Conservation (phyloP, 257 asterid genomes). For the Jasminum sambac region DNA sequence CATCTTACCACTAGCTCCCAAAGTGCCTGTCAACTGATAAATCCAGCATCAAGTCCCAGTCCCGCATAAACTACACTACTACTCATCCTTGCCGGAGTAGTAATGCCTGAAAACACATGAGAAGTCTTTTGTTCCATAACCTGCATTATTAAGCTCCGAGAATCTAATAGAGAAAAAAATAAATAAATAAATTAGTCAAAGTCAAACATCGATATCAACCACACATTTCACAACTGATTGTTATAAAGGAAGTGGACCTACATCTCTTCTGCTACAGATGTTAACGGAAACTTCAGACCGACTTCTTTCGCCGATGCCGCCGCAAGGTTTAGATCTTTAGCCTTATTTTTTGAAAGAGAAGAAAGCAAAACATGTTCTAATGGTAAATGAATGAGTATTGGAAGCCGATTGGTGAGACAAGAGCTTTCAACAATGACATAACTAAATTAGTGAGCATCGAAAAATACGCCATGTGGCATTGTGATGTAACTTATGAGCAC, state of each 20-base stretch:
- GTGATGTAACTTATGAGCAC: neutral
- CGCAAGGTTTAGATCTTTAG: slow-evolving; percentile 85
- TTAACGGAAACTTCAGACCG: slow-evolving; percentile 50
- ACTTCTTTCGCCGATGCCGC: slow-evolving; percentile 67
- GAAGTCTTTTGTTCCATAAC: slow-evolving; percentile 65
- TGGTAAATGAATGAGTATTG: neutral
- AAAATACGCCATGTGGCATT: neutral
- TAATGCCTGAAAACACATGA: slow-evolving; percentile 86
- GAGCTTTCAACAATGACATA: neutral
- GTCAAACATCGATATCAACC: too few species aligned
- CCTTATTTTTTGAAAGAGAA: slow-evolving; percentile 45
- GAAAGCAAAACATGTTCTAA: neutral
- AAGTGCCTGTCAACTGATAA: neutral
- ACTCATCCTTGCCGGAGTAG: slow-evolving; percentile 71
- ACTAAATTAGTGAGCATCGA: neutral
- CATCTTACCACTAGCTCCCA: too few species aligned
- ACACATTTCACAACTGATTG: too few species aligned
- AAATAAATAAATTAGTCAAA: slow-evolving; percentile 17
- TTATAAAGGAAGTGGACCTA: slow-evolving; percentile 36
- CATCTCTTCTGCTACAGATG: slow-evolving; percentile 70
- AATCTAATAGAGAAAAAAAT: too few species aligned
- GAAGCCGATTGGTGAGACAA: neutral
- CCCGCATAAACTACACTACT: slow-evolving; percentile 17
- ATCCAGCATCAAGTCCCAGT: neutral
- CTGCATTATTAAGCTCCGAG: slow-evolving; percentile 61